phyloP scores from a whole-genome alignment of 1,284 basidiomycete genomes.

The Salmacisia buchloeana region DNA sequence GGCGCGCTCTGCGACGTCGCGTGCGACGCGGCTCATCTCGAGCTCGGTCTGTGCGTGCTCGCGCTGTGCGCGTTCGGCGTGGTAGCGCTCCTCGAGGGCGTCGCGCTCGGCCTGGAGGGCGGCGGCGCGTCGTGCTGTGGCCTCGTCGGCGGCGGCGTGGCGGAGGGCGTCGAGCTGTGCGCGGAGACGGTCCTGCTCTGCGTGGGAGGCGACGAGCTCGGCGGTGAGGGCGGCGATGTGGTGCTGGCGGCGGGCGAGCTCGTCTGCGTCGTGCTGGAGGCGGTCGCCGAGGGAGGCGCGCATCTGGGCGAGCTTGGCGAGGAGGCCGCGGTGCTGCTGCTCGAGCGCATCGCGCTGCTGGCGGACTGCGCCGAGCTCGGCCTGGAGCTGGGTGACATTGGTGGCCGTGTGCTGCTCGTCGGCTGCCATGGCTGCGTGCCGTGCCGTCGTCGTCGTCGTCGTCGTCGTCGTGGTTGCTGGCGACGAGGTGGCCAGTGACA shows the following conservation, averaged over 20 bases:
- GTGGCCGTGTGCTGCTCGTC: neutral
- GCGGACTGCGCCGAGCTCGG: slow-evolving; percentile 24
- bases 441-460: neutral
- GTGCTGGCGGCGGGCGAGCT: slow-evolving; percentile 42
- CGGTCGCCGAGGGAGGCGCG: slow-evolving; percentile 87
- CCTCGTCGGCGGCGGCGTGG: neutral
- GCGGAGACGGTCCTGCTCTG: slow-evolving; percentile 27
- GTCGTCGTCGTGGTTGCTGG: neutral
- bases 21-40: slow-evolving; percentile 52
- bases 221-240: slow-evolving; percentile 38
- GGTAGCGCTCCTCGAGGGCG: slow-evolving; percentile 24
- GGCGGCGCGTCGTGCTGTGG: neutral
- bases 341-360: slow-evolving; percentile 80
- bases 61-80: slow-evolving; percentile 26
- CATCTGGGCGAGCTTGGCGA: slow-evolving; percentile 87
- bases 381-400: neutral
- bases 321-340: slow-evolving; percentile 75
- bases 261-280: slow-evolving; percentile 79
- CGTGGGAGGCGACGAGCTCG: slow-evolving; percentile 29
- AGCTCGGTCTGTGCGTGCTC: slow-evolving; percentile 62
- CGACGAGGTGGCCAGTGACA: neutral
- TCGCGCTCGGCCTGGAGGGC: slow-evolving; percentile 15
- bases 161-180: slow-evolving; percentile 22
- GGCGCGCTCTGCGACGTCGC: slow-evolving; percentile 48
- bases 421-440: neutral